phyloP scores from a whole-genome alignment of 2,329 filamentous ascomycete species.

The Exophiala aquamarina region DNA sequence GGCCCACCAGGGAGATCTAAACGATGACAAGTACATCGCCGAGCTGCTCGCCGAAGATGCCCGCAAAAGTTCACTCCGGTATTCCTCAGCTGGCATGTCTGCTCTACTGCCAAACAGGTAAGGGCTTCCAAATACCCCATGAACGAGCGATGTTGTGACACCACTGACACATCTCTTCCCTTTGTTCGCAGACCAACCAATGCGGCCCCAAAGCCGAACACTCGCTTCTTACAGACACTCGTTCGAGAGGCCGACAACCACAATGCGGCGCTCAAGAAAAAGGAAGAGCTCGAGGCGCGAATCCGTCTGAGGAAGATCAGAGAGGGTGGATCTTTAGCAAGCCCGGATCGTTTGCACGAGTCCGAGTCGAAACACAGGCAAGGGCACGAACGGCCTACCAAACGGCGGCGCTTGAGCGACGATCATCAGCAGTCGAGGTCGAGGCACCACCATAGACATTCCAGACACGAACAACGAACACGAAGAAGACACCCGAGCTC shows the following conservation, averaged over 20 bases:
- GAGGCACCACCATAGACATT: constrained; percentile 1
- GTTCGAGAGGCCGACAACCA: constrained; percentile 85
- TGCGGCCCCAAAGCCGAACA: constrained; percentile 83
- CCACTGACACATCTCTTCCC: too few species aligned
- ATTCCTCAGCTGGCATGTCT: constrained; percentile 71
- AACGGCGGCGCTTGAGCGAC: constrained; percentile 32
- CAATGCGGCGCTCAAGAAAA: constrained; percentile 82
- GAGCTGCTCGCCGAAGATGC: constrained; percentile 79
- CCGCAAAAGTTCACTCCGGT: constrained; percentile 68
- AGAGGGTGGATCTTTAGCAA: constrained; percentile 35
- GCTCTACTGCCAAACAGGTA: constrained; percentile 61
- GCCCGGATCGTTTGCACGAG: too few species aligned
- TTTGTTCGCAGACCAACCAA: constrained; percentile 56
- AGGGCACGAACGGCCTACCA: constrained; percentile 22
- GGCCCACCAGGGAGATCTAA: constrained; percentile 21
- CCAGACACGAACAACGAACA: neutral
- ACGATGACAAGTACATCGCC: constrained; percentile 74
- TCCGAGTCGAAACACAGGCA: constrained; percentile 4
- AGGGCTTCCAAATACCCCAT: too few species aligned
- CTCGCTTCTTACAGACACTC: constrained; percentile 81
- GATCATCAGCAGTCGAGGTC: constrained; percentile 28
- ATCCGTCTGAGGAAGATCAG: constrained; percentile 66
- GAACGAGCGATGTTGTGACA: too few species aligned
- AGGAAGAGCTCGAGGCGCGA: constrained; percentile 76
- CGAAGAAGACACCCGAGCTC: constrained; percentile 10